These are phyloP conservation scores for Coemansia sp. DNA, from an alignment of 192 early-diverging fungal genomes.

Conservation along the genomic window DNA sequence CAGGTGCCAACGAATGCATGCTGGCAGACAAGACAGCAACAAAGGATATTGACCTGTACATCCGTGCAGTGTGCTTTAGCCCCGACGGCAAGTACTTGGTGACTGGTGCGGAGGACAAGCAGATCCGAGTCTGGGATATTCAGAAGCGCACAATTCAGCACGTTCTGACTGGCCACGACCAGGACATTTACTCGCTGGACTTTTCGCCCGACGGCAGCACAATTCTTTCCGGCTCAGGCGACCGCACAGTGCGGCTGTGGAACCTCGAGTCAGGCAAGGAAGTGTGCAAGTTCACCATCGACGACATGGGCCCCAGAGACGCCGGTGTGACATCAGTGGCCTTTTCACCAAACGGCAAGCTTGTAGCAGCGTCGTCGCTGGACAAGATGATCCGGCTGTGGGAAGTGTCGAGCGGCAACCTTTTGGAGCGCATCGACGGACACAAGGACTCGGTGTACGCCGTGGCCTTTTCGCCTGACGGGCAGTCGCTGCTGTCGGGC, in stretches of 20 bases:
- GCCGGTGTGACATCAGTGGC: conserved; percentile 95
- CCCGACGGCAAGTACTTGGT: conserved; percentile 88
- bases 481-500: conserved; percentile 85
- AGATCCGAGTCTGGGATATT: conserved; percentile 85
- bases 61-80: conserved; percentile 94
- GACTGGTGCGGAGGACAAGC: conserved; percentile 94
- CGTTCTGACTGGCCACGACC: conserved; percentile 82
- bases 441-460: conserved; percentile 96
- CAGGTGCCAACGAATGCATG: conserved; percentile 73
- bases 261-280: conserved; percentile 75
- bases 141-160: conserved; percentile 60
- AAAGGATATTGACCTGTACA: conserved; percentile 86
- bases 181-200: conserved; percentile 96
- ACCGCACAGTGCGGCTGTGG: conserved; percentile 86
- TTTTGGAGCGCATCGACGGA: conserved; percentile 87
- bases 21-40: conserved; percentile 75
- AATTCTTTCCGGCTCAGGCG: conserved; percentile 87
- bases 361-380: conserved; percentile 85
- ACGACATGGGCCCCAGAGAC: conserved; percentile 80
- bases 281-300: conserved; percentile 71
- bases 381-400: conserved; percentile 93
- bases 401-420: conserved; percentile 68
- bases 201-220: conserved; percentile 87
- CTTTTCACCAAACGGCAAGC: conserved; percentile 82
- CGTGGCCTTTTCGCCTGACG: conserved; percentile 92